A percentile compares a stretch with the other conserved stretches of the same genome.
Evolutionary conservation across 2,329 filamentous ascomycete genomes (phyloP).

Genomic region (Dactylella cylindrospora): DNA sequence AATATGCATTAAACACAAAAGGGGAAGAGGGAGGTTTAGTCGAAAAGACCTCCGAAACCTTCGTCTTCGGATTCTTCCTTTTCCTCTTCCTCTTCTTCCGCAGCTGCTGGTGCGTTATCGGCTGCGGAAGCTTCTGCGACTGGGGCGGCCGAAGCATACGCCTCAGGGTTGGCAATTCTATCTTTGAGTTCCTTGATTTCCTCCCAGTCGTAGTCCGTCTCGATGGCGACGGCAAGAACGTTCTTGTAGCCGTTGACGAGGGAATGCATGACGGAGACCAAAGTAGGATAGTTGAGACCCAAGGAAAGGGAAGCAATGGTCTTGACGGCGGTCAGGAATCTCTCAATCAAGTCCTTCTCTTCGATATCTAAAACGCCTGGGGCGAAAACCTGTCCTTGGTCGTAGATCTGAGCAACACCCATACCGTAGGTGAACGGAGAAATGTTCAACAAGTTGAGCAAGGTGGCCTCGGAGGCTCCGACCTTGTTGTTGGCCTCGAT

Average conservation of each 20-base stretch:
- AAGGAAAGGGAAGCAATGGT: constrained; percentile 90
- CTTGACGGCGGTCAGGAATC: constrained; percentile 76
- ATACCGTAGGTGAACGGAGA: constrained; percentile 99
- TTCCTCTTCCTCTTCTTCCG: constrained; percentile 61
- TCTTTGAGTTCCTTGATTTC: constrained; percentile 98
- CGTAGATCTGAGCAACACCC: constrained; percentile 94
- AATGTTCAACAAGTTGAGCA: constrained; percentile 99
- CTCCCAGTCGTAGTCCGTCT: constrained; percentile 82
- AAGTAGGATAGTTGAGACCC: constrained; percentile 89
- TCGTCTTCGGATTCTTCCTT: constrained; percentile 68
- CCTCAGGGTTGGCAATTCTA: constrained; percentile 97
- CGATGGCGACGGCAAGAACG: constrained; percentile 80
- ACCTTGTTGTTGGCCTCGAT: constrained; percentile 91
- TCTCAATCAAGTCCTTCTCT: constrained; percentile 87
- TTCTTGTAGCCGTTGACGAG: constrained; percentile 99
- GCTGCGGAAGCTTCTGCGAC: constrained; percentile 62
- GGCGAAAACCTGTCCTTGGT: constrained; percentile 90
- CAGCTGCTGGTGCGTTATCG: constrained; percentile 58
- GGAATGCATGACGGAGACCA: constrained; percentile 95
- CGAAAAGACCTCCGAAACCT: constrained; percentile 80
- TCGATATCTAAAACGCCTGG: constrained; percentile 85
- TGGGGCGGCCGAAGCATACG: constrained; percentile 83
- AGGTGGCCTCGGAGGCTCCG: constrained; percentile 96
- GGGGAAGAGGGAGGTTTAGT: constrained; percentile 54
- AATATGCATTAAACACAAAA: neutral